These are phyloP conservation scores for Alternaria viburni DNA, from an alignment of 2,329 filamentous ascomycete species.

Conservation along the genomic window DNA sequence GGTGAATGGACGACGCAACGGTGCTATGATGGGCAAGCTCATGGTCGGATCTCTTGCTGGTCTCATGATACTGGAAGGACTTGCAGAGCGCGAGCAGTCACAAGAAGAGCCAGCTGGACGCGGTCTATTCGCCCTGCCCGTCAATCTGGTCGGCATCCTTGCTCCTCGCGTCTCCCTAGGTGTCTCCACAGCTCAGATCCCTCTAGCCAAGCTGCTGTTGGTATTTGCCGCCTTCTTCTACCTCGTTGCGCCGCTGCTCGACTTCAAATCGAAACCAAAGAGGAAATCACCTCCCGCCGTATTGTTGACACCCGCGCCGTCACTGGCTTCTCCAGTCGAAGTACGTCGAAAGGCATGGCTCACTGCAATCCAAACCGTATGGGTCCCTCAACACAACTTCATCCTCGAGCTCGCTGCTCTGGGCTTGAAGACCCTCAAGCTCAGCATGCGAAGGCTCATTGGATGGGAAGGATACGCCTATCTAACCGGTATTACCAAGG, in stretches of 20 bases:
- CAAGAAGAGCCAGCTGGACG: slow-evolving; percentile 51
- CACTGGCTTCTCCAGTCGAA: slow-evolving; percentile 80
- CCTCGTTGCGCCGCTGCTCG: slow-evolving; percentile 62
- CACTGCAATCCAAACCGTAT: slow-evolving; percentile 89
- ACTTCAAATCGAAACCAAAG: slow-evolving; percentile 63
- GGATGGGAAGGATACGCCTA: slow-evolving; percentile 78
- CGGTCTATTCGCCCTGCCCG: slow-evolving; percentile 53
- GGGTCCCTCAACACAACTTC: slow-evolving; percentile 87
- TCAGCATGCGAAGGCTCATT: slow-evolving; percentile 78
- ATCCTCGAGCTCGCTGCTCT: slow-evolving; percentile 84
- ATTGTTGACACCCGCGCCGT: slow-evolving; percentile 63
- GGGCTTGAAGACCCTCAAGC: slow-evolving; percentile 78
- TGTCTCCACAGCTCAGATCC: slow-evolving; percentile 42
- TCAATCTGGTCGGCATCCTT: slow-evolving; percentile 40
- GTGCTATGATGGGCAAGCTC: slow-evolving; percentile 71
- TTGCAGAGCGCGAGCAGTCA: slow-evolving; percentile 67
- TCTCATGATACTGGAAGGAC: slow-evolving; percentile 87
- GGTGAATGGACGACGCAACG: slow-evolving; percentile 52
- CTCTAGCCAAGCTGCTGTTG: slow-evolving; percentile 58
- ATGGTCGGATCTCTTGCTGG: slow-evolving; percentile 93
- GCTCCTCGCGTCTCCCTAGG: slow-evolving; percentile 42
- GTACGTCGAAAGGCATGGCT: slow-evolving; percentile 90
- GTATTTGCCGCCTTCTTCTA: slow-evolving; percentile 63
- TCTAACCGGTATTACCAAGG: slow-evolving; percentile 79
- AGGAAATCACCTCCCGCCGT: slow-evolving; percentile 52